Base-by-base conservation (phyloP, 2,329 filamentous ascomycete genomes). In the Apiospora phragmitis region DNA sequence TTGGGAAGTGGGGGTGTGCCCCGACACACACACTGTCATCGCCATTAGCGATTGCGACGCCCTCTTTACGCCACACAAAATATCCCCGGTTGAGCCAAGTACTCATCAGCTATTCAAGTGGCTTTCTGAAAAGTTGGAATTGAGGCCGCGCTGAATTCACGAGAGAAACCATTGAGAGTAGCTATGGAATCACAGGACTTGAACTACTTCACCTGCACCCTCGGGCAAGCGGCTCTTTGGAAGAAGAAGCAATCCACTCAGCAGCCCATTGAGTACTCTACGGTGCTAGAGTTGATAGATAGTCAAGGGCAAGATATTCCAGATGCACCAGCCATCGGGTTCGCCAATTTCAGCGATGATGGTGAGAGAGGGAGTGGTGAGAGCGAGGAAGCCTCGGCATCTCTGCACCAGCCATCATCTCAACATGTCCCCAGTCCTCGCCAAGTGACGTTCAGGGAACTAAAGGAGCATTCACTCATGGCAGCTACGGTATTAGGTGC, bases 151-250 rank as follows among this genome's bases (percentile, higher is more conserved):
- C 26, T 32, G 16, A 21, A 4, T 59, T 1, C 5, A 7, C 7
- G 4, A 35, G 29, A 21, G 51, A 21, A 11, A n/a, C n/a, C 9
- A 51, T n/a, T 9, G 3, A 21, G 18, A 59, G 51, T 29, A 21
- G 49, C 18, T 3, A 66, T 66, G 62, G 62, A 41, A 5, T 32
- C 42, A 1, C n/a, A 42, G 21, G 68, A 76, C 14, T 69, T 75
- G 12, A 89, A 86, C 71, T 90, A 91, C 77, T 91, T 91, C 75
- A 85, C 85, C 4, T 91, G 89, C 77, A 90, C 88, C 0, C 82
- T 91, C 2, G 89, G 87, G 1, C 84, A 91, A 76, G 88, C 88
- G 14, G 79, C 81, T 0, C 72, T 73, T 1, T 73, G 85, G 24
- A 82, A 80, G 24, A 71, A 76, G 24, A 4, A 7, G 2, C 68